Evolutionary conservation across 495 filamentous ascomycete genomes (phyloP).

Genomic region (Chaetomium tenue): DNA sequence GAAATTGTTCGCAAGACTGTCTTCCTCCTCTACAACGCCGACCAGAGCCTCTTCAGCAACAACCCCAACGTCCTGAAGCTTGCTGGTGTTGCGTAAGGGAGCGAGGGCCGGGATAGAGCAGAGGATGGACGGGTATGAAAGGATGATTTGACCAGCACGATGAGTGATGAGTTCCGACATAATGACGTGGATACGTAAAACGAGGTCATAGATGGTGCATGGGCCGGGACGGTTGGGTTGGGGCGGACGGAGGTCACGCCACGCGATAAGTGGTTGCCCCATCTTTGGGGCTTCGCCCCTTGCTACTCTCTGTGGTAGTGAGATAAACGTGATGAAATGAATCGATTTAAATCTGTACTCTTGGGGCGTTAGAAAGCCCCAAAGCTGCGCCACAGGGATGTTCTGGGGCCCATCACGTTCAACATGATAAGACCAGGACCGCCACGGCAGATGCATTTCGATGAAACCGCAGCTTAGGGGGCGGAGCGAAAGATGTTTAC

Average conservation of each 20-base stretch:
- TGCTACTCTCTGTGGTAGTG: too few species aligned
- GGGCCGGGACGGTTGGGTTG: background rate
- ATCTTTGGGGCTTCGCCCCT: too few species aligned
- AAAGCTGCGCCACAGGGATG: too few species aligned
- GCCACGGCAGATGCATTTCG: too few species aligned
- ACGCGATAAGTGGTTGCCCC: background rate
- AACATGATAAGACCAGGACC: too few species aligned
- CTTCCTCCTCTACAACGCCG: conserved; percentile 31
- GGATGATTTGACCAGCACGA: conserved; percentile 27
- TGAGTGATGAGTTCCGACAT: conserved; percentile 30
- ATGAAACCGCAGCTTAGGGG: too few species aligned
- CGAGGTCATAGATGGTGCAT: conserved; percentile 12
- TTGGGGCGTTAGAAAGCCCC: too few species aligned
- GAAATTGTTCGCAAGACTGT: conserved; percentile 35
- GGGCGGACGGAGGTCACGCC: background rate
- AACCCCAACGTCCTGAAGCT: conserved; percentile 35
- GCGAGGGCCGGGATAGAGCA: background rate
- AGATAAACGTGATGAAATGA: too few species aligned
- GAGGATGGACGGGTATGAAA: conserved; percentile 20
- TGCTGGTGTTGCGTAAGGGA: conserved; percentile 31
- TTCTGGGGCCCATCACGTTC: too few species aligned
- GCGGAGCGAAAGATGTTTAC: too few species aligned
- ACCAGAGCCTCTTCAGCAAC: conserved; percentile 35
- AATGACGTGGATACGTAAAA: conserved; percentile 19
- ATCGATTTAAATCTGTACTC: too few species aligned